Percentiles rank a stretch among this genome's conserved stretches.
Conservation (phyloP, 306 rosid species). For the Lablab purpureus region DNA sequence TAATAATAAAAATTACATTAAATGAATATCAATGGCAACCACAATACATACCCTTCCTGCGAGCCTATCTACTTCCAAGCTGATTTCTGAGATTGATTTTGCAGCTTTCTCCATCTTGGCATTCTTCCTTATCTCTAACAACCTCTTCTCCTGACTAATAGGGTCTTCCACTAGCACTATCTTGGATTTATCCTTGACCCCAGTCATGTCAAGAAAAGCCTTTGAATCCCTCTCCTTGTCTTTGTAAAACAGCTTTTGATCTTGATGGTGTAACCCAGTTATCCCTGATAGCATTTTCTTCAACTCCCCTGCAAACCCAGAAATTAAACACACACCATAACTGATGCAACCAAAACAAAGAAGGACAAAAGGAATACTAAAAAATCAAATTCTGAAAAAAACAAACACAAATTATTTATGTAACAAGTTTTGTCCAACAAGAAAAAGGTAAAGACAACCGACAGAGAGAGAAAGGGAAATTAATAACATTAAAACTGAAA, state of each 20-base stretch:
- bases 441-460: not conserved
- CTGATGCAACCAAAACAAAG: not conserved
- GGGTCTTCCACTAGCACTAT: constrained; percentile 83
- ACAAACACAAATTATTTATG: too few species aligned
- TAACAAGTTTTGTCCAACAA: not conserved
- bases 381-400: not conserved
- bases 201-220: constrained; percentile 74
- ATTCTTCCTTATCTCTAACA: constrained; percentile 76
- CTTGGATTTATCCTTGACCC: constrained; percentile 88
- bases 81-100: constrained; percentile 78
- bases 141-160: constrained; percentile 85
- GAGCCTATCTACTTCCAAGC: constrained; percentile 89
- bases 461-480: constrained; percentile 5
- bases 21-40: not conserved
- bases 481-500: not conserved
- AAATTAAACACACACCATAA: not conserved
- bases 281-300: constrained; percentile 89
- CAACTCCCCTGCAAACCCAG: constrained; percentile 70
- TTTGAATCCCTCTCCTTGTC: constrained; percentile 96
- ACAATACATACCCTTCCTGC: constrained; percentile 71
- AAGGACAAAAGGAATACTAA: not conserved
- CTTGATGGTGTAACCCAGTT: constrained; percentile 89
- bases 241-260: constrained; percentile 86
- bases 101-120: constrained; percentile 93
- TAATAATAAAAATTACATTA: not conserved